Base-by-base conservation (phyloP, 495 filamentous ascomycete species). In the Penicillium paxilli region DNA sequence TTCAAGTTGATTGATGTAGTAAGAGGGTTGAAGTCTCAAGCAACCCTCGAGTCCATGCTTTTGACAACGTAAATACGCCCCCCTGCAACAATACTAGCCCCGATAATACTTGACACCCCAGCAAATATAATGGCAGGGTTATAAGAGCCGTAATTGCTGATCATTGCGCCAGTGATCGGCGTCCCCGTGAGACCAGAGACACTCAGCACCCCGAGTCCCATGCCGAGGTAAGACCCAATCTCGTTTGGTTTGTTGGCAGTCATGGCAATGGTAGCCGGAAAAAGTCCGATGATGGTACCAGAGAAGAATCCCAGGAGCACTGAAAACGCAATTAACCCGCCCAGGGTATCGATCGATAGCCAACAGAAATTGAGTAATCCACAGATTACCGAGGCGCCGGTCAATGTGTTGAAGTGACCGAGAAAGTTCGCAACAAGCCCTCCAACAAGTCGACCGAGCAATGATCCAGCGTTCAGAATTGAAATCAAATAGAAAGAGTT, bases 231-330 rank as follows among this genome's bases (percentile, higher is more conserved):
- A 5, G 80, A 80, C 0, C 86, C 84, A 21, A 88, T 76, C 8
- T 82, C 65, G 33, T 74, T 55, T 0, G 59, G 60, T 22, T 54
- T 38, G 1, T 51, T 49, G 7, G 64, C 49, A 19, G 51, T 55
- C 47, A 53, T 54, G n/a, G 65, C 57, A 17, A 69, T 49, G 4
- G 57, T 59, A 2, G 69, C 46, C 5, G 58, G 49, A 0, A 52
- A 53, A 1, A 86, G 66, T 17, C 73, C 75, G 50, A 87, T 78
- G 16, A 81, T 77, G 17, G 72, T 78, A 0, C 85, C 84, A 33
- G 75, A 81, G 5, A 74, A 72, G 47, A 84, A 82, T 0, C 84
- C 83, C 56, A 84, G 83, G 8, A 85, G 25, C 7, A 81, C 55
- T 5, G 75, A 68, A 47, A 85, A 85, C 1, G 77, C 65, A 38